Base-by-base conservation (phyloP, 345 rosid species). In the Gynandropsis gynandra region DNA sequence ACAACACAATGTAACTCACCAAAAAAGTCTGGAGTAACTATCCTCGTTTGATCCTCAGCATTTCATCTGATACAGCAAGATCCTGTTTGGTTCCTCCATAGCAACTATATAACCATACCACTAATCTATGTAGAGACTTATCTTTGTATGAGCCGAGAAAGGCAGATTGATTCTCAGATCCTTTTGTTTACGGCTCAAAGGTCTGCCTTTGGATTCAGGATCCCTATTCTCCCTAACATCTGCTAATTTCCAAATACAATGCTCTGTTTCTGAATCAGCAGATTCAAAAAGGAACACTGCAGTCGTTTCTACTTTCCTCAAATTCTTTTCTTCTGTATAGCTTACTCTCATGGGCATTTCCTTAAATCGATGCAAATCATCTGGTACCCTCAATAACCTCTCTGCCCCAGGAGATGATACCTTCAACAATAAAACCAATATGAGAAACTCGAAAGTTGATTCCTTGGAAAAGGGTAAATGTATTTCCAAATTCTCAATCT, bases 371-470 rank as follows among this genome's bases (percentile, higher is more conserved):
- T 24, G 21, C 61, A 90, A 70, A 54, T 90, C 96, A 47, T 76
- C 81, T 0, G 89, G 96, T 24, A 90, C 82, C 72, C 67, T 87
- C 15, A 87, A 58, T 50, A 87, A 63, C 67, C 98, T 80, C 67
- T 87, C 89, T 42, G 92, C 89, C 35, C 98, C 92, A 10, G 92
- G 96, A 63, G 95, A 74, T 32, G 98, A 87, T 46, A 90, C 89
- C 98, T 90, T 63, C 20, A n/a, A 50, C 47, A 52, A 19, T 11
- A 54, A 49, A 62, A 56, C 5, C 50, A 58, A 57, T 5, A 49
- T 14, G 0, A 11, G 50, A 43, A 40, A 16, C 0, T 9, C 58
- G 31, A 10, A 8, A 47, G n/a, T 36, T 35, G 24, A 8, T 21
- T 34, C 21, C 52, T 10, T 47, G 14, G 15, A 17, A 34, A 41